These are phyloP conservation scores for Cytospora piceicola DNA, from an alignment of 2,329 filamentous ascomycete species.

Conservation along the genomic window DNA sequence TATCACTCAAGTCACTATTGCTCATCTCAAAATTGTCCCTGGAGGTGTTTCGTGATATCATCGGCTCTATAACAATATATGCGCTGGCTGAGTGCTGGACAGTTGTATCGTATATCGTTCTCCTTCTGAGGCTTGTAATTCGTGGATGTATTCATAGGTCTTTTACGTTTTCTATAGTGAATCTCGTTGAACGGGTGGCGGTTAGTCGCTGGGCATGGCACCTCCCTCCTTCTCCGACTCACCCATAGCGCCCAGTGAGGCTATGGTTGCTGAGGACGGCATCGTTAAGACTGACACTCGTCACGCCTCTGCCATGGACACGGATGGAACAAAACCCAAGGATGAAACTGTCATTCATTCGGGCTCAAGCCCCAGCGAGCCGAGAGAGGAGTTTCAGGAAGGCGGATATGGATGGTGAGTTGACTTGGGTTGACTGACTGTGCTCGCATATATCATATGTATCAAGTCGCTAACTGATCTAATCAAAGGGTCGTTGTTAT, in stretches of 20 bases:
- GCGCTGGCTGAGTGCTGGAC: background rate
- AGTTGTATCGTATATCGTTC: background rate
- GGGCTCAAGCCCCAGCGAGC: conserved; percentile 34
- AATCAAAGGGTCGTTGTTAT: conserved; percentile 56
- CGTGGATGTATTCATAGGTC: background rate
- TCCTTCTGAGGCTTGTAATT: background rate
- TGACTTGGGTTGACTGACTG: background rate
- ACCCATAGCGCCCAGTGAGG: background rate
- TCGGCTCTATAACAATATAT: background rate
- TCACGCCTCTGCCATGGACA: conserved; percentile 5
- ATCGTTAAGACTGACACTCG: conserved; percentile 9
- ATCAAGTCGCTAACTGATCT: conserved; percentile 11
- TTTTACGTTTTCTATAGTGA: background rate
- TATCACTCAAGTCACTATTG: background rate
- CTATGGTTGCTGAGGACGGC: conserved; percentile 2
- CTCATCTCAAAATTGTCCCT: background rate
- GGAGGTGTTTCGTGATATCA: conserved; percentile 2
- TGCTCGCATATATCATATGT: background rate
- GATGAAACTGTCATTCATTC: conserved; percentile 30
- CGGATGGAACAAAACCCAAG: conserved; percentile 13
- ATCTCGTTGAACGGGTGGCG: background rate
- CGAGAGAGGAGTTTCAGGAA: conserved; percentile 48
- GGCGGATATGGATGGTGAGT: conserved; percentile 64
- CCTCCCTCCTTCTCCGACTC: background rate
- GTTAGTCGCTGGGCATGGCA: conserved; percentile 12